Conservation (phyloP, 108 stramenopile species). For the Schizochytrium sp. region DNA sequence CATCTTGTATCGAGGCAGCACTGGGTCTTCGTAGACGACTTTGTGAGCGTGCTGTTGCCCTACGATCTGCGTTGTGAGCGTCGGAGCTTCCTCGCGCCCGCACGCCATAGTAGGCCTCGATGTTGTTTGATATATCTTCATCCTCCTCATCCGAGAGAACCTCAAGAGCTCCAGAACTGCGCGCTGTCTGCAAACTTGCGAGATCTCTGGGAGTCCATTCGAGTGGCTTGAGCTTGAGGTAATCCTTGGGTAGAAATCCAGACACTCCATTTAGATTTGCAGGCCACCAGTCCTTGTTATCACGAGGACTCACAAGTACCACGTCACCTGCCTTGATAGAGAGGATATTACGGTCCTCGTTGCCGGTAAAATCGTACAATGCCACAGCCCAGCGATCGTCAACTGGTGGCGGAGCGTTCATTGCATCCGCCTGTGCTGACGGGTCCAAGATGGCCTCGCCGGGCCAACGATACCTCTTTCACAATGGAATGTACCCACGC, state of each 20-base stretch:
- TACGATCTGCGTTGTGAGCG: background rate
- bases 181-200: background rate
- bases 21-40: no score
- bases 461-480: no score
- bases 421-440: background rate
- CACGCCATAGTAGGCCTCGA: background rate
- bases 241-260: slow-evolving; percentile 33
- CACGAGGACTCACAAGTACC: slow-evolving; percentile 51
- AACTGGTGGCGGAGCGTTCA: background rate
- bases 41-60: no score
- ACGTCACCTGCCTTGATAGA: slow-evolving; percentile 47
- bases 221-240: slow-evolving; percentile 48
- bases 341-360: background rate
- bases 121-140: background rate
- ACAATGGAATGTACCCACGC: no score
- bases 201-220: slow-evolving; percentile 39
- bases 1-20: no score
- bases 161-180: background rate
- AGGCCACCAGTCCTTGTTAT: slow-evolving; percentile 60
- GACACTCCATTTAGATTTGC: slow-evolving; percentile 8
- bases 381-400: slow-evolving; percentile 54
- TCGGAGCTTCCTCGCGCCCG: background rate
- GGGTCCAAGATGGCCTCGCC: no score
- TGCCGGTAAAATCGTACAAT: slow-evolving; percentile 47
- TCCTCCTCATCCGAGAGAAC: background rate